Evolutionary conservation across 2,329 filamentous ascomycete genomes (phyloP).

Genomic region (Pestalotiopsis sp.): DNA sequence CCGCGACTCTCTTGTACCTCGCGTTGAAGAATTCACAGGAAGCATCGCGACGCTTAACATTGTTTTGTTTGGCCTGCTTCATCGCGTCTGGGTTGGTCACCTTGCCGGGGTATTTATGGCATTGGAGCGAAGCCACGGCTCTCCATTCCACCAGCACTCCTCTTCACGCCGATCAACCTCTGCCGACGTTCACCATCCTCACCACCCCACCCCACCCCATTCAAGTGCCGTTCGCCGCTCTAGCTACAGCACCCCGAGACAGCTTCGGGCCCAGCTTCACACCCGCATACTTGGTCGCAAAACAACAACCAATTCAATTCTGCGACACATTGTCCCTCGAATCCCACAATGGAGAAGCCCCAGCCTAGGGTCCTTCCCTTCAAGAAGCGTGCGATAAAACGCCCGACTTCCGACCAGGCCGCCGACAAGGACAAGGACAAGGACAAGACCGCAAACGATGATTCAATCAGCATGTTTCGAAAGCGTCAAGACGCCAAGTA

Average conservation of each 20-base stretch:
- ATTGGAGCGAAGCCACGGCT: too few relatives aligned
- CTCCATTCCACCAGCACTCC: too few relatives aligned
- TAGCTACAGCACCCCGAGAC: neutral
- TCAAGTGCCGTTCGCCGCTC: too few relatives aligned
- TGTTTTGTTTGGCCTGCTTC: neutral
- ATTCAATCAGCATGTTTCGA: conserved; percentile 38
- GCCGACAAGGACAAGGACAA: conserved; percentile 25
- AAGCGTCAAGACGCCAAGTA: neutral
- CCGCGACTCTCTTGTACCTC: conserved; percentile 2
- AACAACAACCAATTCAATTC: neutral
- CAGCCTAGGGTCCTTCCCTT: conserved; percentile 40
- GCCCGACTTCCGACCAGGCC: conserved; percentile 29
- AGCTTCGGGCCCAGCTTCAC: neutral
- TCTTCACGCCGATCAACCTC: too few relatives aligned
- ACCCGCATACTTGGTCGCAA: neutral
- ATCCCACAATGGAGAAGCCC: conserved; percentile 19
- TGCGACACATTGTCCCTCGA: neutral
- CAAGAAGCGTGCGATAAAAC: conserved; percentile 50
- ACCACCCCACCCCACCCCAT: too few relatives aligned
- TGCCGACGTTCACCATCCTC: too few relatives aligned
- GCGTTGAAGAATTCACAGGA: conserved; percentile 1
- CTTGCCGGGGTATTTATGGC: neutral
- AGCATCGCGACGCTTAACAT: neutral
- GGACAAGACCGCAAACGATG: conserved; percentile 46
- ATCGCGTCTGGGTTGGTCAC: neutral